phyloP scores from a whole-genome alignment of 2,329 filamentous ascomycete species.

The Fusarium lyarnte region DNA sequence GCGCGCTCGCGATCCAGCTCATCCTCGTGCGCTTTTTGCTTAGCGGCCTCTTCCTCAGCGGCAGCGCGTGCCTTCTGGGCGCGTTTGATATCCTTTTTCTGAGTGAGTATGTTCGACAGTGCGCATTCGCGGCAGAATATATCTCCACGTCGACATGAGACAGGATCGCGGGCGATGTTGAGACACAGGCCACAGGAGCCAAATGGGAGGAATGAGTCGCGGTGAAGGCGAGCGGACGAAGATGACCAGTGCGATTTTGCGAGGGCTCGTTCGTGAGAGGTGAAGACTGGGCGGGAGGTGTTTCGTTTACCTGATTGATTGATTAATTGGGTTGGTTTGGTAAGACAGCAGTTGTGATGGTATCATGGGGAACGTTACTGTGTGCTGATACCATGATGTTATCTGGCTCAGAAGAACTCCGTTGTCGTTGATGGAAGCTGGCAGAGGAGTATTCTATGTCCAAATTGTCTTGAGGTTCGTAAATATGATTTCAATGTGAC shows the following conservation, averaged over 20 bases:
- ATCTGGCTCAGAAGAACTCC: not conserved
- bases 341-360: not conserved
- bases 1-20: constrained; percentile 76
- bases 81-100: constrained; percentile 91
- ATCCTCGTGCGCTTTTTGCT: constrained; percentile 68
- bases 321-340: not conserved
- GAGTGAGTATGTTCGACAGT: constrained; percentile 86
- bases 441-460: not conserved
- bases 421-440: constrained; percentile 10
- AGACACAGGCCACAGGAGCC: constrained; percentile 90
- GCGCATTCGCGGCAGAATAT: constrained; percentile 97
- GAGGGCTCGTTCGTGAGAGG: constrained; percentile 85
- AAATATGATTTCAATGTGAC: not conserved
- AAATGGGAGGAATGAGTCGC: constrained; percentile 93
- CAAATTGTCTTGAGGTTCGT: no score
- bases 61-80: constrained; percentile 73
- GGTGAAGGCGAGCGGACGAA: constrained; percentile 82
- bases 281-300: constrained; percentile 93
- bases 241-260: constrained; percentile 85
- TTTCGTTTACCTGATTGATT: constrained; percentile 76
- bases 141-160: constrained; percentile 85
- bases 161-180: constrained; percentile 80
- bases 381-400: constrained; percentile 50
- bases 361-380: constrained; percentile 52
- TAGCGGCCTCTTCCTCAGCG: constrained; percentile 68